These are phyloP conservation scores for Sporothrix phasma DNA, from an alignment of 2,329 filamentous ascomycete genomes.

Conservation along the genomic window DNA sequence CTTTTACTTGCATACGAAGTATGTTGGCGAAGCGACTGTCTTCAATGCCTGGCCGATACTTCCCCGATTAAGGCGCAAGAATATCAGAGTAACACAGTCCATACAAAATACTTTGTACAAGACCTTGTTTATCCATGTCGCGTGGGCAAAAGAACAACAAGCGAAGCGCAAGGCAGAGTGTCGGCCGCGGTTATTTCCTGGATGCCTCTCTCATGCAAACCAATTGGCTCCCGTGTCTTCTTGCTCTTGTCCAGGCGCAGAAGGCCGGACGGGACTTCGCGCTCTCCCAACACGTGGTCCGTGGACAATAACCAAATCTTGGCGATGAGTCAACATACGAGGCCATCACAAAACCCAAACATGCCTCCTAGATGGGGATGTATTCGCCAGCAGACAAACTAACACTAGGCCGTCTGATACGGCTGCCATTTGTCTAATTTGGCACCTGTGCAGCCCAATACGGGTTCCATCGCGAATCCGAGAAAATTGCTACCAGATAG, in stretches of 20 bases:
- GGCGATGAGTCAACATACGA: not conserved
- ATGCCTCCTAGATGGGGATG: not conserved
- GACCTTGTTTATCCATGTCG: not conserved
- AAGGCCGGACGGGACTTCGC: too few species aligned
- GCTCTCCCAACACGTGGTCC: not conserved
- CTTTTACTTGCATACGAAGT: not conserved
- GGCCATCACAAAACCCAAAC: not conserved
- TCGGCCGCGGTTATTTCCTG: not conserved
- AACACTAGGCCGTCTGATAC: not conserved
- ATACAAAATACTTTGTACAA: not conserved
- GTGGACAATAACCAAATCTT: not conserved
- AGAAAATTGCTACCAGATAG: too few species aligned
- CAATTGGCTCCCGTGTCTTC: not conserved
- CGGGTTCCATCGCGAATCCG: not conserved
- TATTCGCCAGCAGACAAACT: not conserved
- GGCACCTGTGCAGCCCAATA: not conserved
- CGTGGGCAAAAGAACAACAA: not conserved
- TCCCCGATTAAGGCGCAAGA: not conserved
- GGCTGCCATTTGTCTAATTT: not conserved
- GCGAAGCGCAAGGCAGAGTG: slow-evolving; percentile 1
- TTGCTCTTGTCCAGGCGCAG: not conserved
- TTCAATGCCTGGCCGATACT: not conserved
- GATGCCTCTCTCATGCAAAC: not conserved
- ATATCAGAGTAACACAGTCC: not conserved
- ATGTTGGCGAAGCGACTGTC: not conserved